Evolutionary conservation across 768 basidiomycete species (phyloP).

Genomic region (Mycena metata): DNA sequence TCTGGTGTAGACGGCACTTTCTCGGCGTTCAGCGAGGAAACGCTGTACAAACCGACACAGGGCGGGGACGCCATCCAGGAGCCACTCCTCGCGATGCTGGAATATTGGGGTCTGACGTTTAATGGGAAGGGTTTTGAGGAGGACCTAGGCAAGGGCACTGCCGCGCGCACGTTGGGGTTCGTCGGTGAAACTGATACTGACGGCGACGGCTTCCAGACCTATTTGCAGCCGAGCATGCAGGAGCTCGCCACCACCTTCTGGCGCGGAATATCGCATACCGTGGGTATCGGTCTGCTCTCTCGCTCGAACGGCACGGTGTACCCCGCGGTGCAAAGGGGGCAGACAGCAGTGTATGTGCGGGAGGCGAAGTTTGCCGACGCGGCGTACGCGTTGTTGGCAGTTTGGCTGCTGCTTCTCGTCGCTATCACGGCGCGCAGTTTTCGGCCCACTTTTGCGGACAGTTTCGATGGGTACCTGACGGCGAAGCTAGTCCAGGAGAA

Average conservation of each 20-base stretch:
- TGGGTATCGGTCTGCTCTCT: constrained; percentile 29
- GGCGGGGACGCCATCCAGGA: constrained; percentile 38
- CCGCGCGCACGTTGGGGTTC: constrained; percentile 16
- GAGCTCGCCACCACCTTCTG: constrained; percentile 27
- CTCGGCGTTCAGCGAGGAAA: constrained; percentile 16
- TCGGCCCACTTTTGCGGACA: constrained; percentile 23
- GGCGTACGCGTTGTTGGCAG: constrained; percentile 21
- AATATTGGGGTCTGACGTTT: no score
- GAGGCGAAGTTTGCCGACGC: constrained; percentile 7
- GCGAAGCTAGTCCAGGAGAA: constrained; percentile 25
- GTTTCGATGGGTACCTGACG: constrained; percentile 33
- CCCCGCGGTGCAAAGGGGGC: constrained; percentile 20
- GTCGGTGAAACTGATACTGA: not conserved
- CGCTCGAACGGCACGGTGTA: constrained; percentile 27
- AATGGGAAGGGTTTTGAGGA: no score
- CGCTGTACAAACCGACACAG: constrained; percentile 27
- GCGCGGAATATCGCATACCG: constrained; percentile 29
- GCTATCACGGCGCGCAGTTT: constrained; percentile 28
- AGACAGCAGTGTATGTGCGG: constrained; percentile 23
- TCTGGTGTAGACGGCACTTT: constrained; percentile 31
- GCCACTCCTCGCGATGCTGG: constrained; percentile 33
- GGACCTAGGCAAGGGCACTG: not conserved
- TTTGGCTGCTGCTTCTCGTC: constrained; percentile 28
- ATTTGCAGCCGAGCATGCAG: constrained; percentile 14
- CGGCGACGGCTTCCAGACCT: not conserved